Evolutionary conservation across 768 basidiomycete genomes (phyloP).

Genomic region (Pulveroboletus sp.): DNA sequence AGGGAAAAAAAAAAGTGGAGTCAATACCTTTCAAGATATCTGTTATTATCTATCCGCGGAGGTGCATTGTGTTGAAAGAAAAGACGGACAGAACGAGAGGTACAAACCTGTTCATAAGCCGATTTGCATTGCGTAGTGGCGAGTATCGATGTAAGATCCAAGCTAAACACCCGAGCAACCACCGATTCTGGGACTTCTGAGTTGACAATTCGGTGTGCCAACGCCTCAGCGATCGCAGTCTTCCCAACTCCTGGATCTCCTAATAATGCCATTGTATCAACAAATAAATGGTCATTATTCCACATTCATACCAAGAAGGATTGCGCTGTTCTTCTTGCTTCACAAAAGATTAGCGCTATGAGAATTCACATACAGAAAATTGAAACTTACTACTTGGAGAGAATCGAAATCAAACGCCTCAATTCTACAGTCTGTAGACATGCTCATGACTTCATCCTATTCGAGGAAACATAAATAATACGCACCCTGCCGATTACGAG

Average conservation of each 20-base stretch:
- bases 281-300: neutral
- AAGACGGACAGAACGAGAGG: too few relatives aligned
- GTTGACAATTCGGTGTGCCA: constrained; percentile 1
- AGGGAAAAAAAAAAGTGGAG: neutral
- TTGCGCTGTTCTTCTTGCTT: constrained; percentile 9
- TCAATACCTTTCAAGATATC: neutral
- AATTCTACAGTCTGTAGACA: neutral
- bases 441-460: too few relatives aligned
- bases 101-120: constrained; percentile 7
- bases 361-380: neutral
- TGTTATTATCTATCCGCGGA: neutral
- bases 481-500: too few relatives aligned
- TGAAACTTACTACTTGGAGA: neutral
- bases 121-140: constrained; percentile 8
- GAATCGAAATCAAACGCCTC: neutral
- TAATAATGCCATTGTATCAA: neutral
- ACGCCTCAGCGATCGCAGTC: constrained; percentile 3
- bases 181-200: constrained; percentile 4
- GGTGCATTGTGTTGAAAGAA: too few relatives aligned
- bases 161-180: constrained; percentile 4
- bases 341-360: neutral
- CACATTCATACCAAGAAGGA: constrained; percentile 4
- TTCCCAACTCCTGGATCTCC: constrained; percentile 7
- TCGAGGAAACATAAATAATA: too few relatives aligned
- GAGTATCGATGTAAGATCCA: constrained; percentile 5